Evolutionary conservation across 2,329 filamentous ascomycete genomes (phyloP), one percentile per base, ranked within the genome.

Genomic region (Macrophomina tecta): DNA sequence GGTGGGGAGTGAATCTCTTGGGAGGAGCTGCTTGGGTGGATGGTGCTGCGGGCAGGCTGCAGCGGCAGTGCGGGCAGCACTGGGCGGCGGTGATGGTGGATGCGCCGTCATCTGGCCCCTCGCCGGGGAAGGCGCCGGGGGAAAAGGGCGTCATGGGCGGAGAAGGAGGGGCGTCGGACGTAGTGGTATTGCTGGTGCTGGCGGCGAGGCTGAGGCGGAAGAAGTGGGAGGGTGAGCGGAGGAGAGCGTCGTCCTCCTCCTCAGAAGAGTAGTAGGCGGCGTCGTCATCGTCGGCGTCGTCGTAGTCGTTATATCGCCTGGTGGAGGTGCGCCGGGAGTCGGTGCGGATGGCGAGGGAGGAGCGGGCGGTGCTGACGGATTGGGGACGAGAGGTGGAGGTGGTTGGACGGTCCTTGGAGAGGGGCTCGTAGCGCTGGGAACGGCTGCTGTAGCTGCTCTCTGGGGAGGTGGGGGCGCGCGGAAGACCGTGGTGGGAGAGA

Each of bases 101-200:
- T 11, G 42, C 36, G 2, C 23, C 23, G 23, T 23, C 23, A 34
- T 58, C 53, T 14, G 9, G 6, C 58, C 12, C 30, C 28, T 30
- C 46, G 32, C 32, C 40, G 11, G 56, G 65, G 38, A 67, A 67
- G 14, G 65, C 65, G 14, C 55, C 40, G 8, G 65, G 65, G 14
- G 65, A 67, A 34, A 67, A 67, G 36, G 65, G 65, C 55, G 65
- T 67, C 36, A 67, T 55, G 28, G 65, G 65, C 11, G 65, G 65
- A 5, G 56, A 53, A 12, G 63, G 63, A 12, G 63, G 63, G 9
- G 63, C 51, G 62, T 78, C 74, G 53, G 78, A 79, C 56, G 73
- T 73, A 46, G 23, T 23, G 23, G 23, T 23, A 23, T 2, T 23
- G 23, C 23, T 23, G 23, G 23, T 23, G 23, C 14, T 79, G 73